Percentiles rank a stretch among this genome's conserved stretches.
Conservation (phyloP, 805 yeast genomes). For the Lipomyces yamanashiensis region DNA sequence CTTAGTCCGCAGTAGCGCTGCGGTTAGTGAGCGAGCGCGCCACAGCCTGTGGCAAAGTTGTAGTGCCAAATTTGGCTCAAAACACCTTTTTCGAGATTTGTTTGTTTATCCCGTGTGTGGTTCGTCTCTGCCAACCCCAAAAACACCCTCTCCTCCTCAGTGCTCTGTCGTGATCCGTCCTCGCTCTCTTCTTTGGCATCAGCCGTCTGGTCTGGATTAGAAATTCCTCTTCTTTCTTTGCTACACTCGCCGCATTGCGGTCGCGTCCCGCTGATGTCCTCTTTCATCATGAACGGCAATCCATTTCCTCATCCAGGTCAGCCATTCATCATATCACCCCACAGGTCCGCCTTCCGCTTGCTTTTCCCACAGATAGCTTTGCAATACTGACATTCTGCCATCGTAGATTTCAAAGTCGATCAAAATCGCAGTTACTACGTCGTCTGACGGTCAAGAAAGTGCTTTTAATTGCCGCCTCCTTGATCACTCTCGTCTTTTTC, state of each 20-base stretch:
- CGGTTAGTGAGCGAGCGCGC: neutral
- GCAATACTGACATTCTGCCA: neutral
- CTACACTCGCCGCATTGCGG: constrained; percentile 8
- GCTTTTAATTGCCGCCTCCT: constrained; percentile 22
- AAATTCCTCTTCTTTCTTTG: neutral
- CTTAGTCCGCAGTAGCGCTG: no score
- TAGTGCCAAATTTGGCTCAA: constrained; percentile 3
- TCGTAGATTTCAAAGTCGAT: constrained; percentile 24
- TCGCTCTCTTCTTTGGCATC: neutral
- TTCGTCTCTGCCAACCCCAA: neutral
- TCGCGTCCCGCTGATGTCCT: constrained; percentile 3
- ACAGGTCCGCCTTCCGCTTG: constrained; percentile 26
- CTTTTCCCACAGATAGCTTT: neutral
- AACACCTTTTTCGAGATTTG: neutral
- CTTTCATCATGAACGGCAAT: constrained; percentile 31
- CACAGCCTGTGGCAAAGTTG: constrained; percentile 1
- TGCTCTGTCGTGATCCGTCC: neutral
- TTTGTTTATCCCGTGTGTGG: neutral
- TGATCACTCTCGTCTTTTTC: constrained; percentile 26
- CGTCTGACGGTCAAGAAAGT: constrained; percentile 18
- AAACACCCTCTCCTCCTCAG: neutral
- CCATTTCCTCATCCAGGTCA: constrained; percentile 25
- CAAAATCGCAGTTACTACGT: constrained; percentile 16
- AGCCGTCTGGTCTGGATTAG: neutral
- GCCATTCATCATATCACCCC: constrained; percentile 38